Evolutionary conservation across 805 yeast species (phyloP).

Genomic region (Candida verbasci): DNA sequence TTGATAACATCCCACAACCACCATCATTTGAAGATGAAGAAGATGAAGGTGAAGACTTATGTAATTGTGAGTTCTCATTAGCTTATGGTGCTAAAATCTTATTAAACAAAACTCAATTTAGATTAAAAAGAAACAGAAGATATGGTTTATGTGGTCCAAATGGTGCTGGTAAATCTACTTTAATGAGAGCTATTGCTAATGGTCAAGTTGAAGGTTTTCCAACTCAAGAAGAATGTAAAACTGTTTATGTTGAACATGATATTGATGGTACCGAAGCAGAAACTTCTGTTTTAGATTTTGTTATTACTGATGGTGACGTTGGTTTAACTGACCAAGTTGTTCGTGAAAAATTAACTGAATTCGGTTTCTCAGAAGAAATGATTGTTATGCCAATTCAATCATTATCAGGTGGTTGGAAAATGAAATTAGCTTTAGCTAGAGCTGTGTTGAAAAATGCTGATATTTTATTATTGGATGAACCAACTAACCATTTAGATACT

Average conservation of each 20-base stretch:
- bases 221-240: conserved; percentile 97
- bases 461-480: conserved; percentile 97
- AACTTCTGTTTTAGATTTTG: conserved; percentile 89
- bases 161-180: conserved; percentile 52
- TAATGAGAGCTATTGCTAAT: conserved; percentile 96
- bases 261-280: conserved; percentile 98
- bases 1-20: conserved; percentile 97
- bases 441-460: conserved; percentile 98
- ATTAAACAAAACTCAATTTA: conserved; percentile 98
- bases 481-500: conserved; percentile 99
- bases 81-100: conserved; percentile 99
- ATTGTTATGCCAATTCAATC: conserved; percentile 90
- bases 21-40: conserved; percentile 94
- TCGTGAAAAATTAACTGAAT: conserved; percentile 74
- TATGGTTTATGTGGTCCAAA: conserved; percentile 86
- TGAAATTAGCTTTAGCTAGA: conserved; percentile 99
- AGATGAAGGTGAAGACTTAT: conserved; percentile 98
- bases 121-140: conserved; percentile 98
- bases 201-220: conserved; percentile 99
- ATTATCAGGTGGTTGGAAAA: conserved; percentile 99
- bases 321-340: conserved; percentile 70
- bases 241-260: conserved; percentile 99
- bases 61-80: conserved; percentile 99
- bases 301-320: conserved; percentile 74
- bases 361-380: conserved; percentile 93